A percentile compares a stretch with the other conserved stretches of the same genome.
Evolutionary conservation across 164 flowering plant genomes (phyloP).

Genomic region (Magnolia officinalis): DNA sequence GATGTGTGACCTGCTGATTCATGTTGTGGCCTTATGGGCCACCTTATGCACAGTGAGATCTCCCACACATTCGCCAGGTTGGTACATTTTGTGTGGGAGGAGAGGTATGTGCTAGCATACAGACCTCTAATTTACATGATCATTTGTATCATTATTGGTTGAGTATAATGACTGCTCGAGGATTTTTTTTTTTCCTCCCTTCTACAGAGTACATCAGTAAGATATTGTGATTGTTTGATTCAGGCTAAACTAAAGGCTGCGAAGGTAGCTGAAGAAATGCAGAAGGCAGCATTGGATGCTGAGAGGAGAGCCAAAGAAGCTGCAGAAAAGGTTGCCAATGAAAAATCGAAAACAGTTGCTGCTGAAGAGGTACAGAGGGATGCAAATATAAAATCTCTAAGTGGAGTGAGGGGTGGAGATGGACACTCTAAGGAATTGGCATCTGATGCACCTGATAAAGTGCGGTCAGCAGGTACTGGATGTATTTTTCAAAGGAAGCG

Average conservation of each 20-base stretch:
- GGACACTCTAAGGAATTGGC: constrained; percentile 3
- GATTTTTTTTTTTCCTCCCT: neutral
- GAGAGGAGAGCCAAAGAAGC: constrained; percentile 65
- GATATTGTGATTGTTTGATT: constrained; percentile 5
- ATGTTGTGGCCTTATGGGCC: neutral
- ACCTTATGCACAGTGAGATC: too few relatives aligned
- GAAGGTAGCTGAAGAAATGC: constrained; percentile 59
- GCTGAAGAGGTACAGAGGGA: constrained; percentile 6
- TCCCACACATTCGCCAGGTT: neutral
- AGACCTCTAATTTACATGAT: neutral
- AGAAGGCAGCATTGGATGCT: constrained; percentile 59
- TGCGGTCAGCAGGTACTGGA: constrained; percentile 37
- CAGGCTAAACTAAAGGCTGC: constrained; percentile 51
- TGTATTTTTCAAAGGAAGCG: neutral
- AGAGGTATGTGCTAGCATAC: neutral
- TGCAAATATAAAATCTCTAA: constrained; percentile 20
- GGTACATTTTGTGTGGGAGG: neutral
- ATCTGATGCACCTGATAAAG: constrained; percentile 2
- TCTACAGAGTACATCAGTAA: neutral
- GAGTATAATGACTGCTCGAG: neutral
- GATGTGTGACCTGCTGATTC: neutral
- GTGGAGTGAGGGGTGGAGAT: constrained; percentile 12
- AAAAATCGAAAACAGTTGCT: constrained; percentile 12
- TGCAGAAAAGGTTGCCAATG: constrained; percentile 44
- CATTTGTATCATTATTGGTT: neutral